phyloP scores from a whole-genome alignment of 805 yeast species.

The Saccharomycopsis sp. region DNA sequence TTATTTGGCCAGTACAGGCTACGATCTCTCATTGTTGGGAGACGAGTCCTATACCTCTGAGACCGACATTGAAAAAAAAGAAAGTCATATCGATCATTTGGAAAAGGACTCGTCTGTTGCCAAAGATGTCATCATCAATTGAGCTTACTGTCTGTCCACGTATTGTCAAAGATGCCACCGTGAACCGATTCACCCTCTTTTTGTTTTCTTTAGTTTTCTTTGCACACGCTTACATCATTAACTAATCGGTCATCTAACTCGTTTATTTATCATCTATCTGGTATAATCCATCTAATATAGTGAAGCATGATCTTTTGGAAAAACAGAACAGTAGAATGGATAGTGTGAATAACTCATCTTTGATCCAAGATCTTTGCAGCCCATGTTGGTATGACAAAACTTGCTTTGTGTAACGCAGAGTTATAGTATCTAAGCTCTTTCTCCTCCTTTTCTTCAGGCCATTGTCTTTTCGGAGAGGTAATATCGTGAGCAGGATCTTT shows the following conservation, averaged over 20 bases:
- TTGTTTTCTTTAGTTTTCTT: background rate
- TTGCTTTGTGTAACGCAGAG: constrained; percentile 55
- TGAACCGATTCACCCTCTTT: background rate
- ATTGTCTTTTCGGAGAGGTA: constrained; percentile 43
- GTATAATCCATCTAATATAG: no score
- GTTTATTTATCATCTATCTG: no score
- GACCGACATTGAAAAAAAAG: constrained; percentile 8
- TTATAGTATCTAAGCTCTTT: constrained; percentile 58
- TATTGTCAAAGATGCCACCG: background rate
- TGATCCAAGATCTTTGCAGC: constrained; percentile 37
- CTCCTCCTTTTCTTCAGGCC: constrained; percentile 40
- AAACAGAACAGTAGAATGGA: no score
- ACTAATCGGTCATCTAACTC: no score
- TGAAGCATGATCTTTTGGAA: no score
- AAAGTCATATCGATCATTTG: background rate
- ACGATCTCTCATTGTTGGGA: constrained; percentile 56
- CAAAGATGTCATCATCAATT: background rate
- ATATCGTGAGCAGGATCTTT: constrained; percentile 44
- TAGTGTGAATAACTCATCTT: no score
- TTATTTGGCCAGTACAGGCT: constrained; percentile 63
- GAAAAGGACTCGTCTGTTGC: background rate
- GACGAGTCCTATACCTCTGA: constrained; percentile 12
- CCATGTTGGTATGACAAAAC: constrained; percentile 79
- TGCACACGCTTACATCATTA: no score
- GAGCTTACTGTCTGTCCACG: background rate